These are phyloP conservation scores for Aegle marmelos DNA, from an alignment of 345 rosid genomes.

Conservation along the genomic window DNA sequence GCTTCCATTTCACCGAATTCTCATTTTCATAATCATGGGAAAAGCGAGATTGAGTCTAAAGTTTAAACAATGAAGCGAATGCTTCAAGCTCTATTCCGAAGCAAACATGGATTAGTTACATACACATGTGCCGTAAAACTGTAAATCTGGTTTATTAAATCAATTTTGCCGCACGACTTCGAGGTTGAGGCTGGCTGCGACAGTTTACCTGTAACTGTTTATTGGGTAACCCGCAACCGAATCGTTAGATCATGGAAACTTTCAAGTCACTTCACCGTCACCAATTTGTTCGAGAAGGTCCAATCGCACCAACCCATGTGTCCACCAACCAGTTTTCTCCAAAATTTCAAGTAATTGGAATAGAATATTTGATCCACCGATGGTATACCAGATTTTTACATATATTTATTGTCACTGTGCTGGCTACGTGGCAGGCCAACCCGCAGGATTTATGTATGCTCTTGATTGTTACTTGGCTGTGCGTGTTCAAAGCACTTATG, in stretches of 20 bases:
- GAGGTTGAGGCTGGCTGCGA: background rate
- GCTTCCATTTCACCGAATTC: background rate
- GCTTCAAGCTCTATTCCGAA: constrained; percentile 8
- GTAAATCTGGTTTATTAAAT: background rate
- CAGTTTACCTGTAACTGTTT: constrained; percentile 3
- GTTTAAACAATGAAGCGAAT: background rate
- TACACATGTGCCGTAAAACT: background rate
- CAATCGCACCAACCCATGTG: no score
- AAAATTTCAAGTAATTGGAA: background rate
- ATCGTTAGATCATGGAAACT: background rate
- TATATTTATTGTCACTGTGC: background rate
- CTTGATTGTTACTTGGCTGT: background rate
- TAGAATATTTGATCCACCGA: background rate
- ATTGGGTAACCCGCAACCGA: background rate
- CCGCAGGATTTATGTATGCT: background rate
- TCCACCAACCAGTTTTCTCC: no score
- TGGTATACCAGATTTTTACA: background rate
- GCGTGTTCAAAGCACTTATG: background rate
- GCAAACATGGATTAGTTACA: background rate
- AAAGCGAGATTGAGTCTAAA: constrained; percentile 7
- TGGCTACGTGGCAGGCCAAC: constrained; percentile 8
- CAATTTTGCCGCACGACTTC: constrained; percentile 5
- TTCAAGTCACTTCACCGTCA: background rate
- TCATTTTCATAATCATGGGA: constrained; percentile 1
- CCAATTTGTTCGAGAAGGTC: background rate